phyloP scores from a whole-genome alignment of 1,139 yeast species.

The Pichia sp. region DNA sequence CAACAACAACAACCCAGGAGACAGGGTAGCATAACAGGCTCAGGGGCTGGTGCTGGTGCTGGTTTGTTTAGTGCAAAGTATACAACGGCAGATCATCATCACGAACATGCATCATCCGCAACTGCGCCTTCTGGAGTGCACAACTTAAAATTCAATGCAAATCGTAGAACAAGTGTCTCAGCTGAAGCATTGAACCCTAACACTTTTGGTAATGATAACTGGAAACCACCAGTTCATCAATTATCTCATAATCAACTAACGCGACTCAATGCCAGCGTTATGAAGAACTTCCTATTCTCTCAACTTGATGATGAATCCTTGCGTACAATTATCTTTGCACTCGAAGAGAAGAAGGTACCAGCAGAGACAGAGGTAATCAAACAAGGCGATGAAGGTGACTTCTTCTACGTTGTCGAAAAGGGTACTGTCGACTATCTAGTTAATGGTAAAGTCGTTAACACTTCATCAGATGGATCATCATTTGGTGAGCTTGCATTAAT shows the following conservation, averaged over 20 bases:
- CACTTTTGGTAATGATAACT: conserved; percentile 47
- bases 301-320: conserved; percentile 69
- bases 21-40: too few relatives aligned
- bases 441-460: conserved; percentile 63
- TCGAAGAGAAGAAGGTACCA: conserved; percentile 60
- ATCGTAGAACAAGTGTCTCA: conserved; percentile 80
- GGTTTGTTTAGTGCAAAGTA: too few relatives aligned
- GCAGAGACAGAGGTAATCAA: conserved; percentile 64
- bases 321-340: conserved; percentile 71
- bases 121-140: too few relatives aligned
- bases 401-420: conserved; percentile 77
- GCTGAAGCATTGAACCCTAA: conserved; percentile 70
- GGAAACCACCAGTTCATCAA: conserved; percentile 70
- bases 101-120: too few relatives aligned
- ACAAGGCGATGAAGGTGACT: conserved; percentile 98
- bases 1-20: too few relatives aligned
- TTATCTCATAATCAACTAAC: conserved; percentile 57
- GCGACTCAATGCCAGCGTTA: conserved; percentile 64
- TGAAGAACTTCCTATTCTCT: conserved; percentile 74
- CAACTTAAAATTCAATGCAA: conserved; percentile 44
- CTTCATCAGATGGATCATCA: conserved; percentile 78
- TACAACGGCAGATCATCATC: too few relatives aligned
- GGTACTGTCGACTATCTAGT: conserved; percentile 82
- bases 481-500: conserved; percentile 96
- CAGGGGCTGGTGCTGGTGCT: not conserved